phyloP scores from a whole-genome alignment of 495 filamentous ascomycete species.

The Penicillium mononematosum region DNA sequence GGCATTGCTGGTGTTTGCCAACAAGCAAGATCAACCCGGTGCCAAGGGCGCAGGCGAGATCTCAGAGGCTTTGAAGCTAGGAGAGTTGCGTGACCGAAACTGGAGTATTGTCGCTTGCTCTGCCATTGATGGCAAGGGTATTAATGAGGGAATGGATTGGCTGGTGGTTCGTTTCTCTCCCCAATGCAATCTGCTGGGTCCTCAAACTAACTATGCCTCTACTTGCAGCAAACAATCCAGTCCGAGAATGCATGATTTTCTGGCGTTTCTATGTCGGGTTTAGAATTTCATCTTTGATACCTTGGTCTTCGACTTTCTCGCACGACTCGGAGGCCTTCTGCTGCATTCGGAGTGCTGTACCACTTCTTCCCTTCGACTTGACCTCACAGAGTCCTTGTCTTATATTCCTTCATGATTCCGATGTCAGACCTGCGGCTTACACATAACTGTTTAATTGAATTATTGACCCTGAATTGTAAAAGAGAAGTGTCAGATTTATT shows the following conservation, averaged over 20 bases:
- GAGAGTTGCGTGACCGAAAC: slow-evolving; percentile 90
- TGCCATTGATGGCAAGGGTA: slow-evolving; percentile 90
- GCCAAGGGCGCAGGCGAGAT: slow-evolving; percentile 97
- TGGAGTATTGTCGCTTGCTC: slow-evolving; percentile 99
- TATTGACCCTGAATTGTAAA: slow-evolving; percentile 13
- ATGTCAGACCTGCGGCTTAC: slow-evolving; percentile 28
- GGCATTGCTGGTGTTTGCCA: slow-evolving; percentile 90
- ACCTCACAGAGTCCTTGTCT: slow-evolving; percentile 34
- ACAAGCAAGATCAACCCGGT: slow-evolving; percentile 98
- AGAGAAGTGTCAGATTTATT: background rate
- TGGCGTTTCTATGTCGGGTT: slow-evolving; percentile 34
- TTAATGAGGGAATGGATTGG: slow-evolving; percentile 99
- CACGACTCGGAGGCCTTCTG: slow-evolving; percentile 20
- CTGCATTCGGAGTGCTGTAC: slow-evolving; percentile 25
- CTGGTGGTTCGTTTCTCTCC: slow-evolving; percentile 69
- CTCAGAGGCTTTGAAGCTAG: slow-evolving; percentile 84
- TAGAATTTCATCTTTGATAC: slow-evolving; percentile 41
- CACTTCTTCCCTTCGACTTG: slow-evolving; percentile 31
- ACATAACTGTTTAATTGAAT: slow-evolving; percentile 45
- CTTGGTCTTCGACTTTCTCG: slow-evolving; percentile 21
- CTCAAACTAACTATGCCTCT: slow-evolving; percentile 14
- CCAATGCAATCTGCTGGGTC: background rate
- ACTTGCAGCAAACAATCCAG: slow-evolving; percentile 46
- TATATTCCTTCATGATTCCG: slow-evolving; percentile 40
- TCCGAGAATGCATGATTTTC: slow-evolving; percentile 47